Conservation (phyloP, 2,329 filamentous ascomycete species). For the Tolypocladium ovalisporum region DNA sequence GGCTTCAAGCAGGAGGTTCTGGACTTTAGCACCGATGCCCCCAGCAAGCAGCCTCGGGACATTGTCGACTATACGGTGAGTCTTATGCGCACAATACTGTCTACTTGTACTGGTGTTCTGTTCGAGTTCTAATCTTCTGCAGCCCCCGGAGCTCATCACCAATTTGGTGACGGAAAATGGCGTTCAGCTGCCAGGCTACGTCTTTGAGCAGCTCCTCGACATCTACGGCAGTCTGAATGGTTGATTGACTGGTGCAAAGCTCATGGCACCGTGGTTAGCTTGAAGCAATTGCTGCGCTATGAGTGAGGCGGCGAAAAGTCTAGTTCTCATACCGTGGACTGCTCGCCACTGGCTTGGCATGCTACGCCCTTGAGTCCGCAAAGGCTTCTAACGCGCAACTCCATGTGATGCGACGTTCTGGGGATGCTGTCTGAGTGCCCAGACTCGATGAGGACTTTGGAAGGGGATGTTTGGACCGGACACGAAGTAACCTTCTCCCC, state of each 20-base stretch:
- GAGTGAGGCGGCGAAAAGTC: neutral
- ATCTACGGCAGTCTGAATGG: conserved; percentile 38
- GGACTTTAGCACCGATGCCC: conserved; percentile 52
- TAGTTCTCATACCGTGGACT: neutral
- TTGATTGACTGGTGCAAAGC: conserved; percentile 8
- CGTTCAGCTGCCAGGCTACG: conserved; percentile 57
- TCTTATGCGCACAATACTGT: conserved; percentile 1
- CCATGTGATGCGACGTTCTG: neutral
- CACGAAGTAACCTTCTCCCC: neutral
- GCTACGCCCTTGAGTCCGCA: neutral
- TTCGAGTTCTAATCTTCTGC: conserved; percentile 11
- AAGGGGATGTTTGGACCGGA: neutral
- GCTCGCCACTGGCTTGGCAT: neutral
- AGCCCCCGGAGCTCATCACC: conserved; percentile 58
- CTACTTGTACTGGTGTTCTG: neutral
- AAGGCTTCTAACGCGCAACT: neutral
- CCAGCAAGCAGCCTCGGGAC: conserved; percentile 34
- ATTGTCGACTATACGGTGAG: conserved; percentile 62
- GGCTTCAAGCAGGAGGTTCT: conserved; percentile 69
- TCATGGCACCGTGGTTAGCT: neutral
- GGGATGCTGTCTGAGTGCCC: neutral
- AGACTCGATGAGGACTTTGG: neutral
- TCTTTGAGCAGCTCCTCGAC: conserved; percentile 60
- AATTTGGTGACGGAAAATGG: conserved; percentile 69
- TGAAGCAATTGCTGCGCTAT: neutral